A percentile compares a stretch with the other conserved stretches of the same genome.
Conservation (phyloP, 106 monocot species). For the Phalaenopsis equestris region DNA sequence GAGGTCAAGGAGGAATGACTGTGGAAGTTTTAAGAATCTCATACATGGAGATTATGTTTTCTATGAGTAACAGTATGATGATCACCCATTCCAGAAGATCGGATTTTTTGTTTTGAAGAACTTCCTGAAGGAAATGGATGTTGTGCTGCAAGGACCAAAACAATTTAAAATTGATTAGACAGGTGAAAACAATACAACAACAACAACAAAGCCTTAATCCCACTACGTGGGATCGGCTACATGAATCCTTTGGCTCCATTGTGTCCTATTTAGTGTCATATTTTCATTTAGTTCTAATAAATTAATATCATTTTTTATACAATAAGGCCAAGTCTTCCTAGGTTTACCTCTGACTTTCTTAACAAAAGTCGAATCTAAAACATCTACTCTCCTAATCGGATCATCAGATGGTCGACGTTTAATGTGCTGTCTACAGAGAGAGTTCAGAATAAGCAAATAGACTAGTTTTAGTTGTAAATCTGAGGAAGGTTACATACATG, state of each 20-base stretch:
- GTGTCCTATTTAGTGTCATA: no score
- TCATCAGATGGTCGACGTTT: no score
- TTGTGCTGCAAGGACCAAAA: conserved; percentile 64
- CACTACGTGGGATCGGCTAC: no score
- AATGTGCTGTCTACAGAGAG: not conserved
- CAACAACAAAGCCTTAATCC: not conserved
- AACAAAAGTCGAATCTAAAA: no score
- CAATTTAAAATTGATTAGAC: not conserved
- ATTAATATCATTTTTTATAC: no score
- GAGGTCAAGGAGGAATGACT: not conserved
- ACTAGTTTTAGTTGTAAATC: no score
- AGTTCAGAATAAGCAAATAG: not conserved
- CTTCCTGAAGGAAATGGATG: conserved; percentile 89
- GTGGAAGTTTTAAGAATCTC: conserved; percentile 34
- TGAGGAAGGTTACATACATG: no score
- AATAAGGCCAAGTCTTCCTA: no score
- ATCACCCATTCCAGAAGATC: conserved; percentile 70
- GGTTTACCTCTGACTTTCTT: no score
- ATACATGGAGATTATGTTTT: conserved; percentile 58
- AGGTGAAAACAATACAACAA: not conserved
- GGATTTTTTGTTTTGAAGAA: conserved; percentile 66
- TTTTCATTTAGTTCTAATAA: no score
- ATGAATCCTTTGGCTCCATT: no score
- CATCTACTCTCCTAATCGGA: no score
- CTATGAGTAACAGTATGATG: conserved; percentile 53